Base-by-base conservation (phyloP, 2,329 filamentous ascomycete species). In the Colletotrichum kahawae region DNA sequence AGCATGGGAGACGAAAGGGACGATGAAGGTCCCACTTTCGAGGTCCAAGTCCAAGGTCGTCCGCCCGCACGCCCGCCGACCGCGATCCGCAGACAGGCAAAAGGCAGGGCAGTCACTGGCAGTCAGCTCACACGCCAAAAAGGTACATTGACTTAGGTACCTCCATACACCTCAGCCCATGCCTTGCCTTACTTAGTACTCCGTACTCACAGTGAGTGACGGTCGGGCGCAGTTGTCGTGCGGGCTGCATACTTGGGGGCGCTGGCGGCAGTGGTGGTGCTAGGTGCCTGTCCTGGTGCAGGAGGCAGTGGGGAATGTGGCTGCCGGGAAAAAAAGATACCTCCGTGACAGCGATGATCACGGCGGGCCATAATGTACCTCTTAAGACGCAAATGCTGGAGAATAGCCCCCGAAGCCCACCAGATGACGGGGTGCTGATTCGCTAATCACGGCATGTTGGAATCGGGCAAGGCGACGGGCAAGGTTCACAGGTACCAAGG, bases 401-500 rank as follows among this genome's bases (percentile, higher is more conserved):
- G 21, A 10, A 48, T 24, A 36, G 10, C 21, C 38, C 43, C 31
- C 65, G 67, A 60, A 48, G 67, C 18, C 34, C 54, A 38, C 56
- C 31, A 27, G 13, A 48, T n/a, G 43, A 48, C 24, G 29, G 33
- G 71, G 14, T 71, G 71, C 34, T 74, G 21, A 71, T 74, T 74
- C 71, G 71, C 60, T 74, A 66, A 71, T 62, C 67, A 74, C 24
- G 36, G 16, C n/a, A 16, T 57, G 64, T 31, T 57, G 36, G 31
- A 62, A 62, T 66, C 71, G 67, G 71, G 4, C 60, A 43, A 60
- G 57, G 72, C 68, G 72, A 72, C 27, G 8, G 56, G 56, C 72
- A 75, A 57, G 68, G 71, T 65, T 74, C 67, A 36, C 43, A 33
- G 71, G 67, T 38, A 62, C 71, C 71, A 48, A n/a, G 63, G 48